Conservation (phyloP, 2,329 filamentous ascomycete genomes). For the Cytospora schulzeri region DNA sequence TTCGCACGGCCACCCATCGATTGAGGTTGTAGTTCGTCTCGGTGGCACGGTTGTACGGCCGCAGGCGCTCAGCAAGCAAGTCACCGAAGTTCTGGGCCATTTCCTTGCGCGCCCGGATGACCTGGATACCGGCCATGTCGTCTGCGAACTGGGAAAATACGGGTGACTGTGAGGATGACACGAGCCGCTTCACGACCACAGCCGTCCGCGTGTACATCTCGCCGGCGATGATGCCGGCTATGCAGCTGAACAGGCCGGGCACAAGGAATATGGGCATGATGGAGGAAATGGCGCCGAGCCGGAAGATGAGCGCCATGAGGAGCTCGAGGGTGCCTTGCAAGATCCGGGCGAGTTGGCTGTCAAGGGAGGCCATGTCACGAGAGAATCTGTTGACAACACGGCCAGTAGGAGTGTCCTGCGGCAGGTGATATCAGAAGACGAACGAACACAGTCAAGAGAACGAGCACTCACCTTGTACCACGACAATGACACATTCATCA, state of each 20-base stretch:
- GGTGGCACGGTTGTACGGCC: constrained; percentile 47
- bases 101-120: constrained; percentile 50
- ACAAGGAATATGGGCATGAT: constrained; percentile 49
- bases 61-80: constrained; percentile 53
- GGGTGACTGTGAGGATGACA: constrained; percentile 49
- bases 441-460: not conserved
- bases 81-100: constrained; percentile 51
- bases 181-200: constrained; percentile 44
- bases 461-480: constrained; percentile 50
- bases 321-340: constrained; percentile 47
- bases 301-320: constrained; percentile 38
- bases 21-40: constrained; percentile 59
- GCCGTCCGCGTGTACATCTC: constrained; percentile 50
- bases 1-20: constrained; percentile 58
- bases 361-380: constrained; percentile 55
- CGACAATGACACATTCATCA: constrained; percentile 56
- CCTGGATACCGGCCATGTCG: constrained; percentile 36
- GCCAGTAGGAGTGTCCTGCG: constrained; percentile 38
- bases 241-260: constrained; percentile 43
- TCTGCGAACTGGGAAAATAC: constrained; percentile 58
- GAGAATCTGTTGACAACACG: constrained; percentile 38
- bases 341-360: constrained; percentile 49
- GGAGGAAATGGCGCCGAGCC: constrained; percentile 43
- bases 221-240: constrained; percentile 42
- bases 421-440: not conserved